Evolutionary conservation across 805 yeast genomes (phyloP), one percentile per base, ranked within the genome.

Genomic region (Dipodascus albidus): DNA sequence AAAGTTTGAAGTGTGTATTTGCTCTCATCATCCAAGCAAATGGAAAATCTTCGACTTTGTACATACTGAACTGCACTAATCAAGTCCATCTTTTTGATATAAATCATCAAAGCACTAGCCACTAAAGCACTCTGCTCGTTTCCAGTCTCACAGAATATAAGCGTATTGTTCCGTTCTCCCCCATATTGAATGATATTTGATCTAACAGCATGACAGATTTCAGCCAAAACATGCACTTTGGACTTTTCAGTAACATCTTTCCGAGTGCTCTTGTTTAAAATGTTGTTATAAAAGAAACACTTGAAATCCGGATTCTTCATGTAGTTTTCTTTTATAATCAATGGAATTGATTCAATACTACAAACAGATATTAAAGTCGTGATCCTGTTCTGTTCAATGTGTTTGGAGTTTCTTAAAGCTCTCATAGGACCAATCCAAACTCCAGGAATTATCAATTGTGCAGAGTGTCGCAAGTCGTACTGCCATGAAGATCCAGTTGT

Each of bases 341-440:
- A 19, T 8, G 21, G 47, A 35, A 53, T 2, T 42, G 55, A 42
- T 27, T 38, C 50, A 27, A 54, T 4, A 47, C 22, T 47, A 44
- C 56, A 54, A 22, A 60, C 47, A 1, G 58, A 57, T 15, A 61
- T 53, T 38, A 60, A 47, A 3, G 55, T 54, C 2, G 57, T 51
- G 56, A 77, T 71, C 55, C 74, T 73, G 53, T 72, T 64, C n/a
- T 62, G 58, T 19, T 55, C 52, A 8, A 77, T 58, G 52, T 73
- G 71, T 6, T 64, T 67, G 6, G 60, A 58, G 59, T 74, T 72
- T 1, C 71, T 65, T n/a, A 74, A 61, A 0, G 73, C 67, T 50
- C 73, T 66, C 53, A 74, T 57, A 1, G 81, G 78, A 1, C 82
- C 81, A 27, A 77, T 65, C 67, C 73, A 75, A 2, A 76, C 62